Percentiles rank a stretch among this genome's conserved stretches.
Evolutionary conservation across 345 rosid species (phyloP).

Genomic region (Brassica incana): DNA sequence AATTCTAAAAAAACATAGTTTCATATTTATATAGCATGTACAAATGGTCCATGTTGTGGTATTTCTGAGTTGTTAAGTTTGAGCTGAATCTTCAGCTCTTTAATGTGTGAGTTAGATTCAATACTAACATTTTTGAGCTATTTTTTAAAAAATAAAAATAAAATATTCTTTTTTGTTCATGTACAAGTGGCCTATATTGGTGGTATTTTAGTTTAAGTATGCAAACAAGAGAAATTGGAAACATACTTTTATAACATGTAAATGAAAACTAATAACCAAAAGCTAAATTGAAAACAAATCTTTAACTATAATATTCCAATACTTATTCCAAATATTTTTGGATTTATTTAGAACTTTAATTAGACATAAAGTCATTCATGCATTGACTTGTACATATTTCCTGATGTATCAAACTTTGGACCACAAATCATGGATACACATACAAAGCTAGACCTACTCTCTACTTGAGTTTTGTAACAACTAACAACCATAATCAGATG

Average conservation of each 20-base stretch:
- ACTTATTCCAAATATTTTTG: background rate
- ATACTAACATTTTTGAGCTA: too few relatives aligned
- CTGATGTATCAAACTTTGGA: conserved; percentile 6
- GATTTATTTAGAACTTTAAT: background rate
- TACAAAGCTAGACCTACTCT: background rate
- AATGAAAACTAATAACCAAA: background rate
- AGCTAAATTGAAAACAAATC: background rate
- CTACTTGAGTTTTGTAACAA: conserved; percentile 9
- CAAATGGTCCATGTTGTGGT: too few relatives aligned
- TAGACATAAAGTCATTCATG: background rate
- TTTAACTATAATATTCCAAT: background rate
- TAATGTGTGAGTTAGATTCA: too few relatives aligned
- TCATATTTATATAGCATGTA: too few relatives aligned
- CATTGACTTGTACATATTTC: background rate
- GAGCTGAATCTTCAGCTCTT: too few relatives aligned
- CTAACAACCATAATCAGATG: conserved; percentile 1
- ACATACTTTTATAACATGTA: background rate
- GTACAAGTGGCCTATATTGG: too few relatives aligned
- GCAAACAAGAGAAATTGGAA: background rate
- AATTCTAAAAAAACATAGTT: too few relatives aligned
- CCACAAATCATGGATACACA: conserved; percentile 31
- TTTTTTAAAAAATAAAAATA: too few relatives aligned
- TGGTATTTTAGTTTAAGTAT: background rate
- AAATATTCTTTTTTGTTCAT: too few relatives aligned
- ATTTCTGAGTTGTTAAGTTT: too few relatives aligned